These are phyloP conservation scores for Ramaria sp. DNA, from an alignment of 768 basidiomycete genomes.

Conservation along the genomic window DNA sequence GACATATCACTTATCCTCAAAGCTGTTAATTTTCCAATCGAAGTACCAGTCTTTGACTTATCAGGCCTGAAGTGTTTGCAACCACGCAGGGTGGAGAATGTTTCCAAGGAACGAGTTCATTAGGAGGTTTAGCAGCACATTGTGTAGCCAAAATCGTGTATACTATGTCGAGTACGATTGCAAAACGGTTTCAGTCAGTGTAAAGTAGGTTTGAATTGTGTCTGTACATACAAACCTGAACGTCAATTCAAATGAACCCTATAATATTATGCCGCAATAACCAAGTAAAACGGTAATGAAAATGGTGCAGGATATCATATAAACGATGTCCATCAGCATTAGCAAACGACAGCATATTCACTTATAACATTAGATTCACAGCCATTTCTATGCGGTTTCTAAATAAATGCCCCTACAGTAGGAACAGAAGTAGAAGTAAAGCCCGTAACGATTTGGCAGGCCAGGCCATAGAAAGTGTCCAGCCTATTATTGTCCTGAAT, in stretches of 20 bases:
- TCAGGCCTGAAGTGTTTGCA: slow-evolving; percentile 6
- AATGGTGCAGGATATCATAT: not conserved
- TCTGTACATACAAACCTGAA: not conserved
- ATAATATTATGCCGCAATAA: not conserved
- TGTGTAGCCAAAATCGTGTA: not conserved
- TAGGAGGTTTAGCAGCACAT: no score
- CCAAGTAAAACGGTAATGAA: not conserved
- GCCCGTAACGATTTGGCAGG: not conserved
- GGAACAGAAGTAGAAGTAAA: not conserved
- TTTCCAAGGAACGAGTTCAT: not conserved
- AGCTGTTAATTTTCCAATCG: slow-evolving; percentile 8
- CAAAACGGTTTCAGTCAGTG: not conserved
- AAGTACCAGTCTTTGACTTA: slow-evolving; percentile 7
- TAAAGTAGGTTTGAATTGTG: not conserved
- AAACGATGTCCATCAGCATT: not conserved
- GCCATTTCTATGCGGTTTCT: not conserved
- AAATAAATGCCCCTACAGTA: not conserved
- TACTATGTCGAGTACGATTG: not conserved
- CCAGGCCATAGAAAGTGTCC: not conserved
- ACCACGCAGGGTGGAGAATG: not conserved
- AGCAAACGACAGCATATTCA: not conserved
- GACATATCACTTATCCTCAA: slow-evolving; percentile 9
- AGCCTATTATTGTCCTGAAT: not conserved
- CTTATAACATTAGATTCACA: not conserved
- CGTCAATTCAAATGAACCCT: not conserved